Percentiles rank a stretch among this genome's conserved stretches.
Conservation (phyloP, 1,284 basidiomycete genomes). For the Rhodotorula sp. region DNA sequence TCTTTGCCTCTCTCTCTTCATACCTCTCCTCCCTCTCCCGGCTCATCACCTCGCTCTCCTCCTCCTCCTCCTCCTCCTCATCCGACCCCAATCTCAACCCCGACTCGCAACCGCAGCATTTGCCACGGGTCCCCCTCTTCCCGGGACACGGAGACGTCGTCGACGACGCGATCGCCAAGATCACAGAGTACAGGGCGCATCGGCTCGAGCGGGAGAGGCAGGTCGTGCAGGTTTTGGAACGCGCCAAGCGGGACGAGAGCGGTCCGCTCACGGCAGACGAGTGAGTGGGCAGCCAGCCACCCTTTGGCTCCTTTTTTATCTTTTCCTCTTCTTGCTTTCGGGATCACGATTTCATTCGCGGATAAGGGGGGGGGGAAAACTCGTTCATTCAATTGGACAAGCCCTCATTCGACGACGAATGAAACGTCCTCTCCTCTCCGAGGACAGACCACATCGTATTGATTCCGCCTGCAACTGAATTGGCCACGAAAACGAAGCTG, state of each 20-base stretch:
- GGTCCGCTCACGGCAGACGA: conserved; percentile 16
- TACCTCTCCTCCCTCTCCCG: conserved; percentile 61
- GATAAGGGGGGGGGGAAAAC: too few relatives aligned
- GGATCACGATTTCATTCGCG: too few relatives aligned
- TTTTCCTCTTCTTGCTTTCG: too few relatives aligned
- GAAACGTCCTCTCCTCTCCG: too few relatives aligned
- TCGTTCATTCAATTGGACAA: too few relatives aligned
- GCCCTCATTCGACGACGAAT: too few relatives aligned
- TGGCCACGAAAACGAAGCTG: too few relatives aligned
- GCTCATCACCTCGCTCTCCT: conserved; percentile 61
- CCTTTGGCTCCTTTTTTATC: too few relatives aligned
- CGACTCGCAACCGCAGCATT: too few relatives aligned
- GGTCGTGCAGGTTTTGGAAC: conserved; percentile 63
- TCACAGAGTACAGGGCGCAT: conserved; percentile 75
- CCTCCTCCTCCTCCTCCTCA: conserved; percentile 26
- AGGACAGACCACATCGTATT: too few relatives aligned
- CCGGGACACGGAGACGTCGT: conserved; percentile 86
- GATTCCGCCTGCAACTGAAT: too few relatives aligned
- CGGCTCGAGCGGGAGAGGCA: conserved; percentile 78
- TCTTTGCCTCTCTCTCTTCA: conserved; percentile 78
- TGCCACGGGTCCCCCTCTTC: conserved; percentile 57
- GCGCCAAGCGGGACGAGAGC: not conserved
- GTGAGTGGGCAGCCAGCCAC: conserved; percentile 12
- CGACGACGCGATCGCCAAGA: conserved; percentile 57
- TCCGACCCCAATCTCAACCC: conserved; percentile 28